Conservation (phyloP, 2,329 filamentous ascomycete genomes). For the Botrytis deweyae region DNA sequence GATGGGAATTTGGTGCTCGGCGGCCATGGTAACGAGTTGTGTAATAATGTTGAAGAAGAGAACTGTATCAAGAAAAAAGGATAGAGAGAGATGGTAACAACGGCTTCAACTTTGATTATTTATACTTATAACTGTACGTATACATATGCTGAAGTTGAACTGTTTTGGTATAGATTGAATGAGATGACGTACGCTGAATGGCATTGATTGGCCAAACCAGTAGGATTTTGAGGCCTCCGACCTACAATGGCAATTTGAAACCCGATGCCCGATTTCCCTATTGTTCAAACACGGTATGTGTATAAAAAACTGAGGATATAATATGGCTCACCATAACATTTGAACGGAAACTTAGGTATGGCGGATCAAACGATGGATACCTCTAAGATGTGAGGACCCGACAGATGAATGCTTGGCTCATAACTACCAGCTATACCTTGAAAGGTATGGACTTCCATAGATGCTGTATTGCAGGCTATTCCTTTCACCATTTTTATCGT, state of each 20-base stretch:
- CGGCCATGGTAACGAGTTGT: background rate
- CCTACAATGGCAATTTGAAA: background rate
- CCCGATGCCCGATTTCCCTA: background rate
- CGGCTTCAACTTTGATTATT: background rate
- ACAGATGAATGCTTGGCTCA: background rate
- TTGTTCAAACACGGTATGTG: too few species aligned
- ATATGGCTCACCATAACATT: background rate
- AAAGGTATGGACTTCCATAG: background rate
- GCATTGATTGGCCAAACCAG: background rate
- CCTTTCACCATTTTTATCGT: background rate
- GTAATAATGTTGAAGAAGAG: background rate
- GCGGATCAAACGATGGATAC: background rate
- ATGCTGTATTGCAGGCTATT: background rate
- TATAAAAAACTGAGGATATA: background rate
- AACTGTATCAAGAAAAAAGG: background rate
- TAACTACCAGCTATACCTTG: background rate
- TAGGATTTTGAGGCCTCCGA: background rate
- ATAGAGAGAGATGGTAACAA: too few species aligned
- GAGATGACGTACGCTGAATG: background rate
- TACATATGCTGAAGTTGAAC: background rate
- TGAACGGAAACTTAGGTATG: background rate
- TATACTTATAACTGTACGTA: background rate
- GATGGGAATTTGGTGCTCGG: conserved; percentile 30
- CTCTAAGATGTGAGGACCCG: background rate
- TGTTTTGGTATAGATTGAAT: background rate